These are phyloP conservation scores for Aspergillus proliferans DNA, from an alignment of 2,329 filamentous ascomycete genomes.

Conservation along the genomic window DNA sequence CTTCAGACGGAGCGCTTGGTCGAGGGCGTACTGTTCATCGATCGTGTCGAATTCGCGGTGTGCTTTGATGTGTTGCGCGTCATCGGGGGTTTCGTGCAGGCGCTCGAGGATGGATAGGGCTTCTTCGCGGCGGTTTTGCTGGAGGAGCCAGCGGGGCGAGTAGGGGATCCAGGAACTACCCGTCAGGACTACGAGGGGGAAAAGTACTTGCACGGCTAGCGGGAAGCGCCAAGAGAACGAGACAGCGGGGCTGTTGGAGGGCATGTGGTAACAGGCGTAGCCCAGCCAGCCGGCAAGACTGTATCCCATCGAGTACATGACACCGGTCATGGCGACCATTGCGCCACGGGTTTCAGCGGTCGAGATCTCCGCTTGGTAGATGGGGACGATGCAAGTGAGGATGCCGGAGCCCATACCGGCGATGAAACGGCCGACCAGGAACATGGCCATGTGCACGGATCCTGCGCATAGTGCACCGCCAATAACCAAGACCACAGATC, in stretches of 20 bases:
- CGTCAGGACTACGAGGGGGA: constrained; percentile 35
- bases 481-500: constrained; percentile 30
- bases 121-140: constrained; percentile 38
- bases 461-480: constrained; percentile 37
- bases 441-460: constrained; percentile 34
- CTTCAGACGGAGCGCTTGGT: constrained; percentile 25
- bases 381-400: constrained; percentile 61
- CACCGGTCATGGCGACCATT: constrained; percentile 37
- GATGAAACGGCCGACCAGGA: constrained; percentile 59
- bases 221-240: constrained; percentile 43
- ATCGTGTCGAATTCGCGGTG: constrained; percentile 40
- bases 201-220: constrained; percentile 39
- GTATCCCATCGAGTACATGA: constrained; percentile 40
- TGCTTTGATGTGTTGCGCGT: constrained; percentile 33
- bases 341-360: constrained; percentile 34
- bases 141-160: constrained; percentile 41
- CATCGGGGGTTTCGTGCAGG: constrained; percentile 38
- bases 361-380: constrained; percentile 53
- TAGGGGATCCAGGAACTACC: constrained; percentile 36
- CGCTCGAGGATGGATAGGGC: constrained; percentile 34
- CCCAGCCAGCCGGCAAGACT: constrained; percentile 36
- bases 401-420: constrained; percentile 69
- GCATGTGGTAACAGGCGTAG: constrained; percentile 35
- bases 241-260: constrained; percentile 21
- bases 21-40: constrained; percentile 39